Evolutionary conservation across 805 yeast species (phyloP).

Genomic region (Candida berthetii): DNA sequence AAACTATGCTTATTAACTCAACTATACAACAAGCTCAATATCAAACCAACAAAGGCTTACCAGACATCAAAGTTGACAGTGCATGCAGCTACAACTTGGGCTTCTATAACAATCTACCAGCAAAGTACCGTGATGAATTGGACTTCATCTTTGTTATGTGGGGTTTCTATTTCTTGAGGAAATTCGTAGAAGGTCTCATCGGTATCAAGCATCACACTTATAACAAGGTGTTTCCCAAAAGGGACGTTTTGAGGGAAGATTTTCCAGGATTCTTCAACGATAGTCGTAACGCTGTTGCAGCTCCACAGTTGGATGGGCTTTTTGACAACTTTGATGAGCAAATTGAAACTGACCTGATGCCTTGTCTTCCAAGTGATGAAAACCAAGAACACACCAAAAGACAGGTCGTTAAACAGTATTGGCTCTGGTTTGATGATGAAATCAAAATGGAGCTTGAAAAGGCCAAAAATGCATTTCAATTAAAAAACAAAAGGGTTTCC

Average conservation of each 20-base stretch:
- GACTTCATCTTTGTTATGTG: background rate
- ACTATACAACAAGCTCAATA: too few species aligned
- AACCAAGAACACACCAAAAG: too few species aligned
- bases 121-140: background rate
- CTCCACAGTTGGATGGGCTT: background rate
- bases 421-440: too few species aligned
- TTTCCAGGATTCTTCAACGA: background rate
- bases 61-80: background rate
- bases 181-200: background rate
- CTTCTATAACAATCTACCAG: background rate
- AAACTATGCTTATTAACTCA: too few species aligned
- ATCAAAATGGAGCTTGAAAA: too few species aligned
- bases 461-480: background rate
- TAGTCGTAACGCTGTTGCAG: too few species aligned
- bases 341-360: background rate
- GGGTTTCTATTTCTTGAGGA: background rate
- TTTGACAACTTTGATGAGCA: background rate
- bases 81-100: background rate
- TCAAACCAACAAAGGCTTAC: too few species aligned
- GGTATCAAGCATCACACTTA: background rate
- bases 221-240: background rate
- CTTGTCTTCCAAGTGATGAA: background rate
- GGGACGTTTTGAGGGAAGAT: background rate
- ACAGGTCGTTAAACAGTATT: too few species aligned
- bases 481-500: too few species aligned